A percentile compares a stretch with the other conserved stretches of the same genome.
Evolutionary conservation across 164 flowering plant species (phyloP).

Genomic region (Macadamia integrifolia): DNA sequence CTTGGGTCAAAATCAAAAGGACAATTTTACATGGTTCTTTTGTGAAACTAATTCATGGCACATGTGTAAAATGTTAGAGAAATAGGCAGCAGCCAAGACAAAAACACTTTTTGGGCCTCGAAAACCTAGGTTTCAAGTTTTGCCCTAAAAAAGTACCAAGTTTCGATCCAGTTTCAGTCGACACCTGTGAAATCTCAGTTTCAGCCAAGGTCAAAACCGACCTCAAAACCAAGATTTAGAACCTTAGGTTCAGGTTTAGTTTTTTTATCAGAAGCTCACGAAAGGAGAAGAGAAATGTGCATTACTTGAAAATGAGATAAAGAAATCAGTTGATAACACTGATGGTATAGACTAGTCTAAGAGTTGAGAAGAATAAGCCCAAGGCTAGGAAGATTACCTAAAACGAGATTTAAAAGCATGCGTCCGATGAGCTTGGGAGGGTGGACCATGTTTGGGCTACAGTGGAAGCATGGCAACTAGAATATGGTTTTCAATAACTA

Average conservation of each 20-base stretch:
- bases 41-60: no score
- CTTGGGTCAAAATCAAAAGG: no score
- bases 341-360: slow-evolving; percentile 27
- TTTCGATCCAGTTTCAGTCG: no score
- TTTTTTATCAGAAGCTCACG: slow-evolving; percentile 29
- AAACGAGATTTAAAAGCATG: slow-evolving; percentile 77
- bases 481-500: slow-evolving; percentile 21
- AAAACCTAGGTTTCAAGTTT: no score
- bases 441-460: slow-evolving; percentile 67
- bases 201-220: no score
- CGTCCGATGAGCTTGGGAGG: slow-evolving; percentile 79
- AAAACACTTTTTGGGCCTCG: no score
- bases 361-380: slow-evolving; percentile 48
- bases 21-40: no score
- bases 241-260: slow-evolving; percentile 55
- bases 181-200: no score
- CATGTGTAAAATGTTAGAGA: no score
- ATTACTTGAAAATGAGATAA: slow-evolving; percentile 24
- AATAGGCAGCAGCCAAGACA: no score
- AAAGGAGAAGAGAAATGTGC: slow-evolving; percentile 17
- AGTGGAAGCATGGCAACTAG: slow-evolving; percentile 55
- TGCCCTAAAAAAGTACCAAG: no score
- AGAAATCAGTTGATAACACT: slow-evolving; percentile 27
- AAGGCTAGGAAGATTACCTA: slow-evolving; percentile 55
- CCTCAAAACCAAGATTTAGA: no score